Base-by-base conservation (phyloP, 768 basidiomycete species). In the Trametes villosa region DNA sequence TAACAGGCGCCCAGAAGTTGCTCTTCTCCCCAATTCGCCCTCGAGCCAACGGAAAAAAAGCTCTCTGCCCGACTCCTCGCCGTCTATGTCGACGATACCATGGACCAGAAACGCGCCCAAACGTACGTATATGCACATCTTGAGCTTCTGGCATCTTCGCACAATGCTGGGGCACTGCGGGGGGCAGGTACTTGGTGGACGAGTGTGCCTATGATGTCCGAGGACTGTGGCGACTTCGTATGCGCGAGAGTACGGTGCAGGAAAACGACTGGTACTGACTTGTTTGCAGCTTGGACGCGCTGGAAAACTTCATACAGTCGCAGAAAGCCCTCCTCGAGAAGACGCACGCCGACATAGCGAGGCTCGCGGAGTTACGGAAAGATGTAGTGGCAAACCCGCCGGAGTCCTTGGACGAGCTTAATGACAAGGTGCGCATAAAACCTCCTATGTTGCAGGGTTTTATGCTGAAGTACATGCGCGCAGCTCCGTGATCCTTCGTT, bases 301-400 rank as follows among this genome's bases (percentile, higher is more conserved):
- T 92, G 66, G 81, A 84, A 67, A 75, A 75, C 48, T 92, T 86
- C 73, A 81, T 92, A 62, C 77, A 81, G 56, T 76, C 81, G 41
- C 90, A 92, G 74, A 82, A 75, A 70, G 70, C 76, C 20, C 65
- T 89, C 33, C 82, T 92, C 40, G 78, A 79, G 49, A 81, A 81
- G 31, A 87, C 87, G 29, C 81, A 83, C 62, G 73, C 79, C 65
- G 89, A 91, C 74, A 82, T 92, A 69, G 81, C 80, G 51, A 75
- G 78, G 22, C 78, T 92, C 22, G 77, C 77, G 47, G 69, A 69
- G 40, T 75, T 87, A 31, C 81, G 76, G 60, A 72, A 65, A 17
- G 71, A 81, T 41, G 75, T 78, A 1, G 60, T 76, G 20, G 65
- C 64, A 6, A 75, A 29, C 75, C 81, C 30, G 71, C 74, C 44